phyloP scores from a whole-genome alignment of 495 filamentous ascomycete genomes.

The Corynascus novoguineensis region DNA sequence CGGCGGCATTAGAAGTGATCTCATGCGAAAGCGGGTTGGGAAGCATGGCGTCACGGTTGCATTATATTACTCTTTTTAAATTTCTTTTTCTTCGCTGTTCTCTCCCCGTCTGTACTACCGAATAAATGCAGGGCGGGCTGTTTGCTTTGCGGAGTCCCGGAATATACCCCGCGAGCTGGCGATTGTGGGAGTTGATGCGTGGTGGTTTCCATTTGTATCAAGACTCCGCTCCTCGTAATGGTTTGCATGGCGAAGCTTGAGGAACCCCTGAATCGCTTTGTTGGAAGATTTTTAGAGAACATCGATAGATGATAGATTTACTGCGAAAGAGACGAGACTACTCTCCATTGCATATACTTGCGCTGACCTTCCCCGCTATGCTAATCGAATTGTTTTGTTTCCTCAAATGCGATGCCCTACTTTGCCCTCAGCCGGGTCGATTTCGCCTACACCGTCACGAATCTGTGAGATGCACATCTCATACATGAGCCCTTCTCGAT shows the following conservation, averaged over 20 bases:
- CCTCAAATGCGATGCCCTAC: no score
- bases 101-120: conserved; percentile 2
- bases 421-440: no score
- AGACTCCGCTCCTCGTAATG: conserved; percentile 2
- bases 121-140: not conserved
- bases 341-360: conserved; percentile 8
- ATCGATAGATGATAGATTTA: conserved; percentile 10
- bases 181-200: not conserved
- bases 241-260: not conserved
- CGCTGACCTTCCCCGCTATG: no score
- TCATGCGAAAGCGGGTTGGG: not conserved
- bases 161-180: conserved; percentile 7
- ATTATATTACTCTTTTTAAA: conserved; percentile 1
- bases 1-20: conserved; percentile 5
- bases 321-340: not conserved
- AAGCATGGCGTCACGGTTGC: conserved; percentile 18
- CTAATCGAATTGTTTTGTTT: no score
- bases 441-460: no score
- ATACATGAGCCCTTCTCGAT: no score
- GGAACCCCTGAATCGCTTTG: not conserved
- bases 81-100: no score
- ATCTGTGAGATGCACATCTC: no score
- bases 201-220: not conserved
- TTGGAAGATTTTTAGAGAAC: not conserved
- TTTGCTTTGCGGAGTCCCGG: conserved; percentile 8